Base-by-base conservation (phyloP, 306 rosid genomes). In the Citrullus colocynthis region DNA sequence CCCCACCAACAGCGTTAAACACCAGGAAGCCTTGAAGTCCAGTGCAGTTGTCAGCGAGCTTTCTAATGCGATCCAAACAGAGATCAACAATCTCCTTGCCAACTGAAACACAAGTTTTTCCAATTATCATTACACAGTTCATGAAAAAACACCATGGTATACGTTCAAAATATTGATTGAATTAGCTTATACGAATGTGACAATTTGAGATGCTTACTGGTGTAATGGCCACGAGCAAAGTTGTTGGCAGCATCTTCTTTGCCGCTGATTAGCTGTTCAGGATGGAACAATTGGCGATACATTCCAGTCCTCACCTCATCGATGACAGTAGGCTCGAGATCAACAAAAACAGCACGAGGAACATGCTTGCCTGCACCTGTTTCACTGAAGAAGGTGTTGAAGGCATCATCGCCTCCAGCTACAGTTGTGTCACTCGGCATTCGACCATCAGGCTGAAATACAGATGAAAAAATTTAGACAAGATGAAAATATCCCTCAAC, bases 211-310 rank as follows among this genome's bases (percentile, higher is more conserved):
- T 16, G 59, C 80, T 59, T 82, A 90, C 96, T 91, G 90, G 98
- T 91, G 42, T 91, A 93, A 80, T 91, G 98, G 55, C 98, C 98
- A 75, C 98, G 95, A 84, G 98, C 98, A 80, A 93, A 93, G 90
- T 93, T 91, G 89, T 93, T 93, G 83, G 98, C 98, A 16, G 98
- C 98, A 83, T 93, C 98, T 71, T 93, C 98, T 81, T 93, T 93
- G 72, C 98, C 98, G 6, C 97, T 91, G 71, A 93, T 91, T 21
- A 93, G 91, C 84, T 93, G 98, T 80, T 93, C 98, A 0, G 98
- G 98, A 85, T 93, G 98, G 85, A 93, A 93, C 14, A 93, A 91
- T 85, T 93, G 96, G 79, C 98, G 98, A 81, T 93, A 91, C 0
- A 90, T 59, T 61, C 98, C 98, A 9, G 96, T 93, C 79, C 98